Conservation (phyloP, 345 rosid species). For the Angophora floribunda region DNA sequence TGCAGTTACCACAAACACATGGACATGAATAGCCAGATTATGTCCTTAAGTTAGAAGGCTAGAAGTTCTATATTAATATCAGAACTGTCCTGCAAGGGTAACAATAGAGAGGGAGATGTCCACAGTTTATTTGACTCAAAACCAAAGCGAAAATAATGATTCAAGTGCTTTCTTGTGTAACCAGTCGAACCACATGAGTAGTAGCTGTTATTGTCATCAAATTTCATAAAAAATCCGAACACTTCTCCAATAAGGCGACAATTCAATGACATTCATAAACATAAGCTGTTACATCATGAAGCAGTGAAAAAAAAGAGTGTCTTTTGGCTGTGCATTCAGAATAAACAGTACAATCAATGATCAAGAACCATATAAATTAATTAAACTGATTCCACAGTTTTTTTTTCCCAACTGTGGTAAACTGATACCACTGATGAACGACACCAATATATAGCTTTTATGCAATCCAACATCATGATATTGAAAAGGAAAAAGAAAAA, state of each 20-base stretch:
- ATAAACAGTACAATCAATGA: not conserved
- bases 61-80: not conserved
- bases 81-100: not conserved
- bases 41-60: not conserved
- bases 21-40: not conserved
- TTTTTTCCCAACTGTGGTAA: not conserved
- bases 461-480: not conserved
- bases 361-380: not conserved
- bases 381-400: not conserved
- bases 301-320: not conserved
- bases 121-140: not conserved
- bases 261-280: not conserved
- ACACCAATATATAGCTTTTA: not conserved
- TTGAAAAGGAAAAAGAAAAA: not conserved
- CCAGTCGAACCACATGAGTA: not conserved
- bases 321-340: not conserved
- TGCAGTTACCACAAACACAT: not conserved
- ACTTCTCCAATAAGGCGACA: not conserved
- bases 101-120: not conserved
- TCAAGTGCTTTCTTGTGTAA: not conserved
- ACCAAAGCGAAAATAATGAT: not conserved
- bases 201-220: not conserved
- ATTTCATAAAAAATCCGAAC: not conserved
- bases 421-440: not conserved
- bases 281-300: not conserved